Base-by-base conservation (phyloP, 805 yeast genomes). In the Metschnikowia santaceciliae region DNA sequence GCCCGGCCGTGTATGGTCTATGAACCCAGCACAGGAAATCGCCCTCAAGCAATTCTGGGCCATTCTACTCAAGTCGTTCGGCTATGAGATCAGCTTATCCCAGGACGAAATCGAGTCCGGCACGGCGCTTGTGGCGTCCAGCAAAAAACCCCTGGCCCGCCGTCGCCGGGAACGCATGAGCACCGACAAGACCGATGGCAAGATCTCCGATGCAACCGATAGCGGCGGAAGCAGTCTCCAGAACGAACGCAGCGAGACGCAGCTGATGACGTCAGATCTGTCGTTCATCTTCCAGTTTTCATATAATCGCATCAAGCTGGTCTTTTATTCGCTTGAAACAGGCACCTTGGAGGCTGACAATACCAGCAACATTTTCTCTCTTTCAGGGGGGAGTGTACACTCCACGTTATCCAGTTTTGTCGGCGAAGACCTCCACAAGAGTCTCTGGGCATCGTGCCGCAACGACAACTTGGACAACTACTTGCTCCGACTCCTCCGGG, bases 11-110 rank as follows among this genome's bases (percentile, higher is more conserved):
- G 43, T 51, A 17, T 53, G 56, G 56, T 46, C 50, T 11, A 37
- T 54, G 46, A 39, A 13, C 17, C n/a, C 30, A 35, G 32, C n/a
- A 26, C 55, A 54, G 44, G 58, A 54, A 33, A 36, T 54, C 10
- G 54, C 56, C 11, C 48, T 54, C 19, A 54, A 54, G 35, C 52
- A 50, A n/a, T 46, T 54, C 15, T 54, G 58, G 58, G 56, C 56
- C 8, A 41, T 42, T 14, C 48, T 54, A 19, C 42, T 54, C 36
- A 54, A 53, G 45, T 47, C 46, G 15, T 54, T 50, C 15, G 58
- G 58, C 14, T 54, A 54, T 34, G 53, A 53, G 3, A 19, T 54
- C 19, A n/a, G 17, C n/a, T 11, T 34, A n/a, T 34, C 52, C 3
- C 11, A 39, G 11, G 46, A 36, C 3, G 53, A 52, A 11, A 37